phyloP scores from a whole-genome alignment of 768 basidiomycete species.

The Peribolospora kevripleyi region DNA sequence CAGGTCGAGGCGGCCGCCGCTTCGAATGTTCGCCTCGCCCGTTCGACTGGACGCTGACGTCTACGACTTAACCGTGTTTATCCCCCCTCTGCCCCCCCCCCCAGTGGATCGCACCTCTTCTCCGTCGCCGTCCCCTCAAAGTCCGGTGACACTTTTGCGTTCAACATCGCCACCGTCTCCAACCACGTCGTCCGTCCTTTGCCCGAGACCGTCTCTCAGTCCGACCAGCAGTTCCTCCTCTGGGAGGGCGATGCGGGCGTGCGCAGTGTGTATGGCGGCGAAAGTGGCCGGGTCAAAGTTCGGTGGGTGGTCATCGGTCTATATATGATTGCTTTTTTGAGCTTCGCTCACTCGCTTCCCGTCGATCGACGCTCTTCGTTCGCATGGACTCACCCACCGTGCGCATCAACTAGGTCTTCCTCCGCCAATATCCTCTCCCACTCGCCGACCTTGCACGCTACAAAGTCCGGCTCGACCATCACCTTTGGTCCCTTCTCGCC shows the following conservation, averaged over 20 bases:
- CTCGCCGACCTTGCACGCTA: neutral
- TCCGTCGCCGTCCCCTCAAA: slow-evolving; percentile 1
- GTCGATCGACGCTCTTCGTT: neutral
- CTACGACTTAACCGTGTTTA: neutral
- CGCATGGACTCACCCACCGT: neutral
- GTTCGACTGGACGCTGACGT: neutral
- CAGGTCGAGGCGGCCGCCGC: too few species aligned
- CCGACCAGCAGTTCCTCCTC: slow-evolving; percentile 9
- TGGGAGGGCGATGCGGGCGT: slow-evolving; percentile 11
- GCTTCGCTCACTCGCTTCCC: slow-evolving; percentile 1
- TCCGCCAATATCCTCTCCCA: neutral
- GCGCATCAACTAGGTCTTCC: neutral
- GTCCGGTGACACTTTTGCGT: neutral
- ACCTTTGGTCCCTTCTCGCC: neutral
- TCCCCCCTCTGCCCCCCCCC: neutral
- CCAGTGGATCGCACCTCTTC: slow-evolving; percentile 6
- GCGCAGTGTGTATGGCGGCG: neutral
- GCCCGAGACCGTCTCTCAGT: slow-evolving; percentile 8
- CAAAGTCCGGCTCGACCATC: neutral
- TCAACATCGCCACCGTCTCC: slow-evolving; percentile 6
- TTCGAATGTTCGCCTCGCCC: too few species aligned
- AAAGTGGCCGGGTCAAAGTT: slow-evolving; percentile 9
- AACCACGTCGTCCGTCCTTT: slow-evolving; percentile 1
- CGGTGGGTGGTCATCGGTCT: slow-evolving; percentile 4
- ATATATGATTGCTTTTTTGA: too few species aligned